phyloP scores from a whole-genome alignment of 805 yeast species.

The Saccharomycopsis olivae region DNA sequence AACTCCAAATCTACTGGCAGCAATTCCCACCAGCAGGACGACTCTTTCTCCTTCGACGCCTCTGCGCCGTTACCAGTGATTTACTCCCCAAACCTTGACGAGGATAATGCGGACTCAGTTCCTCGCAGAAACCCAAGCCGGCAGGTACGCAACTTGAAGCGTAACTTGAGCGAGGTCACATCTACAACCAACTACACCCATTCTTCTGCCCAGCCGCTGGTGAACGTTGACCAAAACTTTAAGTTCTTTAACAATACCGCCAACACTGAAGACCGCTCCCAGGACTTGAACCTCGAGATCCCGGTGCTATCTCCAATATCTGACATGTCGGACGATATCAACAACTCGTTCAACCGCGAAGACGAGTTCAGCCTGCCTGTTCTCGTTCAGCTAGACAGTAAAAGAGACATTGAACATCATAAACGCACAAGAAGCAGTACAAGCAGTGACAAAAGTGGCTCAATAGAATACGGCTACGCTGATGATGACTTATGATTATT shows the following conservation, averaged over 20 bases:
- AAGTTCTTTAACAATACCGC: too few species aligned
- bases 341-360: too few species aligned
- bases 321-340: too few species aligned
- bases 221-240: too few species aligned
- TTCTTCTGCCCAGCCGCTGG: too few species aligned
- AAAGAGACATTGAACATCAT: constrained; percentile 17
- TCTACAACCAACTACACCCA: too few species aligned
- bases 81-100: constrained; percentile 4
- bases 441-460: constrained; percentile 7
- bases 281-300: too few species aligned
- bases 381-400: too few species aligned
- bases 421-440: constrained; percentile 24
- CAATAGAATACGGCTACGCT: constrained; percentile 5
- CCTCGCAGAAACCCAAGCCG: neutral
- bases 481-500: neutral
- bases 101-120: neutral
- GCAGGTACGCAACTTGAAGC: constrained; percentile 1
- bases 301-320: too few species aligned
- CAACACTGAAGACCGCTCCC: too few species aligned
- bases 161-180: neutral
- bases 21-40: constrained; percentile 5
- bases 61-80: constrained; percentile 11
- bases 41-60: constrained; percentile 10
- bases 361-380: too few species aligned
- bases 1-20: neutral